Percentiles rank a stretch among this genome's conserved stretches.
phyloP scores from a whole-genome alignment of 176 grass and related monocot species.

The Aegilops bicornis region DNA sequence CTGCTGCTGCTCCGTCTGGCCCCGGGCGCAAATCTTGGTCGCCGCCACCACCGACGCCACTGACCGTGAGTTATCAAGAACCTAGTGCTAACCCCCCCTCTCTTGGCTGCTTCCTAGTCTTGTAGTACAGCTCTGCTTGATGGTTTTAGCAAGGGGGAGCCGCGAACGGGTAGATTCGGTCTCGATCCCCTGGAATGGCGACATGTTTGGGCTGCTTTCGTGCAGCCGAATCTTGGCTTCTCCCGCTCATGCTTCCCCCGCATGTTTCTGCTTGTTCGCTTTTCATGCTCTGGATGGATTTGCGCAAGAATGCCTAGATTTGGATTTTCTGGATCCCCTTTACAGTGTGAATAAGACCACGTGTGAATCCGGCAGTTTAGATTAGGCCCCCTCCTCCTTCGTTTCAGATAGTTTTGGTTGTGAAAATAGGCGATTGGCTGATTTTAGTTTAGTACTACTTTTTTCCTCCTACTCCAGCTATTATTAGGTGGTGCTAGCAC shows the following conservation, averaged over 20 bases:
- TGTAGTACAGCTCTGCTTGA: background rate
- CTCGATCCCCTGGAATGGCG: background rate
- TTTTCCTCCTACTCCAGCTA: background rate
- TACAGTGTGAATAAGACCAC: background rate
- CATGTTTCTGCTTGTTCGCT: background rate
- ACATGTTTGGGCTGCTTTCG: background rate
- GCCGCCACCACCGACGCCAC: constrained; percentile 45
- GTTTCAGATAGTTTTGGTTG: background rate
- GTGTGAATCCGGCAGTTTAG: background rate
- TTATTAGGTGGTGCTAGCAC: background rate
- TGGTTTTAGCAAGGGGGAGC: background rate
- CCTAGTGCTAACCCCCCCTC: background rate
- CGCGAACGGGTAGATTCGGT: constrained; percentile 2
- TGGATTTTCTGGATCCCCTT: background rate
- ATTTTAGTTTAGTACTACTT: background rate
- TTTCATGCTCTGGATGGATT: background rate
- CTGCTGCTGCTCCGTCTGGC: constrained; percentile 32
- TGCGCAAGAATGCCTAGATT: constrained; percentile 4
- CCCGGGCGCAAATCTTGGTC: constrained; percentile 37
- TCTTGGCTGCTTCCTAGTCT: background rate
- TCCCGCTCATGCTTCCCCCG: background rate
- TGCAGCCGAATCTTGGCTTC: background rate
- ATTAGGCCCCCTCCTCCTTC: background rate
- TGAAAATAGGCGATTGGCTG: background rate
- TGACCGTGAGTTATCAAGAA: constrained; percentile 35